phyloP scores from a whole-genome alignment of 495 filamentous ascomycete species.

The Hyaloscypha finlandica region DNA sequence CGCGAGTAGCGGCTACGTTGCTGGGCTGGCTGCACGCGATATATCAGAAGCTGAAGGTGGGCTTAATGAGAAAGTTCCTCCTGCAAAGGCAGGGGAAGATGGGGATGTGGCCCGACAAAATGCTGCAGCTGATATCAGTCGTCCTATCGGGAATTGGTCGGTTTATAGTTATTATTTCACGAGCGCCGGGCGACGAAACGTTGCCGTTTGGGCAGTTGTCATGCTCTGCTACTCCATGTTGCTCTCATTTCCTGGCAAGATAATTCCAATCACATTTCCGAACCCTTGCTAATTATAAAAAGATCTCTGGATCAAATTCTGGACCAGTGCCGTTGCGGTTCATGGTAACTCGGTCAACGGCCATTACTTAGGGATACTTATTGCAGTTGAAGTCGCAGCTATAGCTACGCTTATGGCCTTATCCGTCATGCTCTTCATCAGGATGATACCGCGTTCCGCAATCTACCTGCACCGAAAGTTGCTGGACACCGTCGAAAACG shows the following conservation, averaged over 20 bases:
- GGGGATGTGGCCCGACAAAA: conserved; percentile 30
- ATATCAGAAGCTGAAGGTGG: conserved; percentile 5
- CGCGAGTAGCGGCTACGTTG: conserved; percentile 47
- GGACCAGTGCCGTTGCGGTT: conserved; percentile 25
- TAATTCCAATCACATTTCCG: background rate
- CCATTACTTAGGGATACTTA: conserved; percentile 31
- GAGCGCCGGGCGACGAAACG: conserved; percentile 15
- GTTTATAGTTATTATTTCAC: conserved; percentile 19
- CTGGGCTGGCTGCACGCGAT: conserved; percentile 38
- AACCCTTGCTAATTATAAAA: background rate
- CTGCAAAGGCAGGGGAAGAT: conserved; percentile 8
- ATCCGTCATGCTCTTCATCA: conserved; percentile 21
- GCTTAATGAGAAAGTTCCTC: background rate
- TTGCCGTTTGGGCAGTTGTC: conserved; percentile 1
- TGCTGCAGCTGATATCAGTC: conserved; percentile 22
- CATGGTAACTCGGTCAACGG: conserved; percentile 35
- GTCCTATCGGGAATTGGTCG: conserved; percentile 16
- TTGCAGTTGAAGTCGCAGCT: conserved; percentile 29
- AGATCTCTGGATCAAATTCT: conserved; percentile 20
- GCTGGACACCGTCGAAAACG: conserved; percentile 28
- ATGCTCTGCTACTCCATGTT: conserved; percentile 11
- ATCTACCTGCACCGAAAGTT: conserved; percentile 31
- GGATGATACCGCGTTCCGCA: conserved; percentile 21
- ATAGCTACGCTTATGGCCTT: conserved; percentile 19
- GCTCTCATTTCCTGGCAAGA: conserved; percentile 15